A percentile compares a stretch with the other conserved stretches of the same genome.
Evolutionary conservation across 768 basidiomycete species (phyloP).

Genomic region (Mycena olivaceomarginata): DNA sequence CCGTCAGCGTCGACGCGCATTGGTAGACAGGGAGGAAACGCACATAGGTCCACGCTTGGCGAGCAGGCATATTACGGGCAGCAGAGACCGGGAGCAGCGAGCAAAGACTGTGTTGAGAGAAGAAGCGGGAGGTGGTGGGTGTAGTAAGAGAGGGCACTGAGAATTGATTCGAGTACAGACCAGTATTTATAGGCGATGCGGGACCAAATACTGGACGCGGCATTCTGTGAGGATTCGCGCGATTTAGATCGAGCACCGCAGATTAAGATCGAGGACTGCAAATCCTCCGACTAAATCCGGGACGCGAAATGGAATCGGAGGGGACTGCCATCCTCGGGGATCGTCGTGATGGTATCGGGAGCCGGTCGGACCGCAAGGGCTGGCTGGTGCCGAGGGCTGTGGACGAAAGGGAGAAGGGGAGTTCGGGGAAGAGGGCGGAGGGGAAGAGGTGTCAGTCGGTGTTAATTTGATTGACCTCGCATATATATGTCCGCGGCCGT

Average conservation of each 20-base stretch:
- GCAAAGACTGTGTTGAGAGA: not conserved
- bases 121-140: not conserved
- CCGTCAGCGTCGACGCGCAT: not conserved
- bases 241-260: not conserved
- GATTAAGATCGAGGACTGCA: not conserved
- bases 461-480: not conserved
- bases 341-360: not conserved
- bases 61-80: not conserved
- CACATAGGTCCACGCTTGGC: slow-evolving; percentile 4
- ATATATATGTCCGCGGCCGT: not conserved
- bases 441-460: not conserved
- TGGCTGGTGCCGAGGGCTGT: not conserved
- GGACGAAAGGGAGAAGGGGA: not conserved
- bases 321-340: not conserved
- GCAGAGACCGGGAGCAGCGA: not conserved
- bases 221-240: not conserved
- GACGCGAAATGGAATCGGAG: not conserved
- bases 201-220: not conserved
- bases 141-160: not conserved
- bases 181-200: slow-evolving; percentile 9
- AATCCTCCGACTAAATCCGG: not conserved
- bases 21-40: not conserved
- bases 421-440: not conserved
- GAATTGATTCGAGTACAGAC: not conserved
- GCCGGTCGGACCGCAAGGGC: not conserved